Evolutionary conservation across 441 rosid genomes (phyloP), one percentile per base, ranked within the genome.

Genomic region (Geranium incanum): DNA sequence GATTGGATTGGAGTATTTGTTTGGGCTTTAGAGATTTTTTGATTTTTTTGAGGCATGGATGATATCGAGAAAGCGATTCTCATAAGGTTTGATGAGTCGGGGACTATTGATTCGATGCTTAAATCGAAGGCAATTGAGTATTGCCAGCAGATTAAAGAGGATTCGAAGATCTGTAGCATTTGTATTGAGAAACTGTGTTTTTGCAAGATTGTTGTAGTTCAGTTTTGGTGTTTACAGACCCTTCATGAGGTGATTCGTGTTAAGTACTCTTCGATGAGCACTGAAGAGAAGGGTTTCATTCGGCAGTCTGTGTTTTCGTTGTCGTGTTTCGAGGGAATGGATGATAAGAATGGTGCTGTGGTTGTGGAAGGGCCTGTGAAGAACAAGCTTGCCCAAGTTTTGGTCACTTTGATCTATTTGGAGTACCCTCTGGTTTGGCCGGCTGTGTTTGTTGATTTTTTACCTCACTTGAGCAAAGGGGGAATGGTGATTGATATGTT

Each of bases 161-260:
- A 75, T 36, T 82, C 84, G 2, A 76, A 88, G 1, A 78, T 89
- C 4, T 86, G 88, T 45, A 74, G 86, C 43, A 75, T 88, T 16
- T 92, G 97, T 73, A 79, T 94, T 12, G 91, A 90, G 76, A 94
- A 89, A 79, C 78, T 94, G 70, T 77, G 86, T 55, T 80, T 81
- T 74, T 90, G 84, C 76, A 84, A 75, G 64, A 80, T 85, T 41
- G 85, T 80, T n/a, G 88, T 89, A 73, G 97, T 94, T 68, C 97
- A 89, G 88, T 94, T 94, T 79, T 92, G 99, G 97, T 90, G 97
- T 69, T 81, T 94, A 63, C 99, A 94, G 83, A 84, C 94, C 72
- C 70, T 90, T 36, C 89, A 88, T 13, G 99, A 94, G 67, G 91
- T 90, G 18, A 75, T 90, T 37, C 82, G 80, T 59, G 86, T 73